Conservation (phyloP, 2,329 filamentous ascomycete species). For the Leptographium radiaticola region DNA sequence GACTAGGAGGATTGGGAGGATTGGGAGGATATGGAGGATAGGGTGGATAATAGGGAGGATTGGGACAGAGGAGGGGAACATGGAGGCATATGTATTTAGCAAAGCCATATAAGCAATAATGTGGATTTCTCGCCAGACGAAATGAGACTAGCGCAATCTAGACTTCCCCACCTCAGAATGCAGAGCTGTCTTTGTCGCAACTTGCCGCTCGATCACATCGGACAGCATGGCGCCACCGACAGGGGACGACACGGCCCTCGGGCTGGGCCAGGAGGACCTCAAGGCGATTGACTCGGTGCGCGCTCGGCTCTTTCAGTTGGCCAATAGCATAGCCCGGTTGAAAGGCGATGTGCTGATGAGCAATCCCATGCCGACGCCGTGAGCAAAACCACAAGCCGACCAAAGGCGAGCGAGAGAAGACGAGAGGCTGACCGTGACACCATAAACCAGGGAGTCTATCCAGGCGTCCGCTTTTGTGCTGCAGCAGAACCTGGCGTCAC, state of each 20-base stretch:
- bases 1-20: no score
- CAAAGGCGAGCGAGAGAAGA: background rate
- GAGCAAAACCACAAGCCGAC: slow-evolving; percentile 12
- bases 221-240: slow-evolving; percentile 15
- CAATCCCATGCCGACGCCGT: slow-evolving; percentile 57
- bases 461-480: slow-evolving; percentile 61
- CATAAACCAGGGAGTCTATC: slow-evolving; percentile 46
- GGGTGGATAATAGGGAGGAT: background rate
- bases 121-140: no score
- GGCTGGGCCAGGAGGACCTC: slow-evolving; percentile 43
- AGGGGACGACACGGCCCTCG: slow-evolving; percentile 25
- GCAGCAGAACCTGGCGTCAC: slow-evolving; percentile 53
- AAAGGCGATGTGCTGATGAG: slow-evolving; percentile 46
- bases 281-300: slow-evolving; percentile 60
- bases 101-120: no score
- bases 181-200: no score
- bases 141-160: no score
- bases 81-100: no score
- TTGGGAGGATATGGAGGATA: background rate
- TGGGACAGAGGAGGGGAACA: no score
- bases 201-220: background rate
- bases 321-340: slow-evolving; percentile 53
- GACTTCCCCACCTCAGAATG: no score
- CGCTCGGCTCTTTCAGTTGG: slow-evolving; percentile 53
- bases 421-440: background rate